Conservation (phyloP, 2,329 filamentous ascomycete species). For the Trichoderma simmonsii region DNA sequence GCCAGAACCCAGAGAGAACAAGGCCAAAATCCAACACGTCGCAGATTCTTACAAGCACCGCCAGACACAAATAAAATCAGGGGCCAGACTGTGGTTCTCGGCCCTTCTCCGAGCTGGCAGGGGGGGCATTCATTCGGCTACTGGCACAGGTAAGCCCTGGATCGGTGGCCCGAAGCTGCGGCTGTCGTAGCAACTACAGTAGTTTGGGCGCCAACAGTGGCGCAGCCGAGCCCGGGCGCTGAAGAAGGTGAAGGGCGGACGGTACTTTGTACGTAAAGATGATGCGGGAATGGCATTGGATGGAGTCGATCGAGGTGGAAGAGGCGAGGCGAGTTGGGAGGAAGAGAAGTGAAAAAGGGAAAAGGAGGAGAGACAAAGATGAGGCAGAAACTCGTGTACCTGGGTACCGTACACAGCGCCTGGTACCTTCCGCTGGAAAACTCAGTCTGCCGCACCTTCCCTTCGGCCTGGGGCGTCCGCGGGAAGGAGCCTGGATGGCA, state of each 20-base stretch:
- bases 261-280: not conserved
- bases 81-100: not conserved
- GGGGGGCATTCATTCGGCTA: not conserved
- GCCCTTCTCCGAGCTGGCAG: conserved; percentile 5
- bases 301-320: not conserved
- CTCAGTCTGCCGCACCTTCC: not conserved
- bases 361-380: not conserved
- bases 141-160: not conserved
- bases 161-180: not conserved
- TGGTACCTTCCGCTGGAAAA: not conserved
- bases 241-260: not conserved
- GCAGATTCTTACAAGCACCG: not conserved
- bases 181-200: not conserved
- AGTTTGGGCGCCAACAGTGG: conserved; percentile 13
- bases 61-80: not conserved
- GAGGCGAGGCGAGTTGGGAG: not conserved
- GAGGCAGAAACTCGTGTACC: not conserved
- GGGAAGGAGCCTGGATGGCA: not conserved
- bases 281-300: not conserved
- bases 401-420: not conserved
- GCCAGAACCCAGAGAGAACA: not conserved
- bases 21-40: not conserved
- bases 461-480: not conserved
- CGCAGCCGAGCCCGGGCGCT: not conserved
- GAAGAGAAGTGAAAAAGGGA: not conserved